These are phyloP conservation scores for Zelopaecilomyces penicillatus DNA, from an alignment of 2,329 filamentous ascomycete genomes.

Conservation along the genomic window DNA sequence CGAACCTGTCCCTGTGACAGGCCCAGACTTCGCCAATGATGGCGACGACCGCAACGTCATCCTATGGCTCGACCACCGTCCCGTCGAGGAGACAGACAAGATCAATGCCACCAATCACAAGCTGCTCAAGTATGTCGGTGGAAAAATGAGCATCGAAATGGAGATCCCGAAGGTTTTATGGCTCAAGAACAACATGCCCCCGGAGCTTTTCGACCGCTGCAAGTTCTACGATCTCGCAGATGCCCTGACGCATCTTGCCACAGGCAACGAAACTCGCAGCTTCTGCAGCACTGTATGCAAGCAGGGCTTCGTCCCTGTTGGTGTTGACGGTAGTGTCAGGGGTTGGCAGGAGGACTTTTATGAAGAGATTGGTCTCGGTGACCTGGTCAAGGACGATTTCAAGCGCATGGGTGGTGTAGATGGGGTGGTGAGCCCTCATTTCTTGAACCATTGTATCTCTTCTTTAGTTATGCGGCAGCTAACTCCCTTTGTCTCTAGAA, in stretches of 20 bases:
- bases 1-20: conserved; percentile 84
- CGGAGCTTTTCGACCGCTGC: conserved; percentile 81
- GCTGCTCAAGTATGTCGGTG: conserved; percentile 89
- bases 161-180: conserved; percentile 97
- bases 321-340: conserved; percentile 92
- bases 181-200: conserved; percentile 97
- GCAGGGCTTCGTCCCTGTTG: conserved; percentile 93
- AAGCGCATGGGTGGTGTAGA: conserved; percentile 90
- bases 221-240: conserved; percentile 96
- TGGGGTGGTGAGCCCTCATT: conserved; percentile 67
- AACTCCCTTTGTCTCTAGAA: conserved; percentile 50
- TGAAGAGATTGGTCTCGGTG: conserved; percentile 73
- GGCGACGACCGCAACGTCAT: conserved; percentile 90
- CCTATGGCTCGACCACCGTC: conserved; percentile 93
- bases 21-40: conserved; percentile 67
- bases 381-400: conserved; percentile 78
- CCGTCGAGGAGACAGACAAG: conserved; percentile 80
- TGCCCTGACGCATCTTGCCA: conserved; percentile 88
- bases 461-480: conserved; percentile 3
- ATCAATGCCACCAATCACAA: conserved; percentile 93
- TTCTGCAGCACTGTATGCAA: conserved; percentile 97
- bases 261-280: conserved; percentile 82
- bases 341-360: conserved; percentile 98
- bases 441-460: conserved; percentile 10
- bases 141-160: conserved; percentile 99